Evolutionary conservation across 169 alveolate species (phyloP).

Genomic region (Plasmodium coatneyi): DNA sequence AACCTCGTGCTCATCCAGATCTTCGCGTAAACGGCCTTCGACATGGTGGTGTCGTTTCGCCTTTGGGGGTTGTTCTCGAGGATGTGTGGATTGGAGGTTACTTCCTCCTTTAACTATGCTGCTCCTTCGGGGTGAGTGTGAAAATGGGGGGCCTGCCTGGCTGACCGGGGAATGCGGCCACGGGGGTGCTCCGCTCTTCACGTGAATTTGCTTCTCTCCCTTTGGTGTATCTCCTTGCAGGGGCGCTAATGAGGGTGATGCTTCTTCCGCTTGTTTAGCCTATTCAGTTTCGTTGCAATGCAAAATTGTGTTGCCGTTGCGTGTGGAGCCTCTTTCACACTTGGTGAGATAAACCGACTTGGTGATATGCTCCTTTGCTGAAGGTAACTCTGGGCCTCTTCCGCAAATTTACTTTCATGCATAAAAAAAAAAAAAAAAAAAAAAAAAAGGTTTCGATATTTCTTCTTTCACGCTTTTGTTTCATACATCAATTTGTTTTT

Average conservation of each 20-base stretch:
- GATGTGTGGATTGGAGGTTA: neutral
- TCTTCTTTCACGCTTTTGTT: neutral
- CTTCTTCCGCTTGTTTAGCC: neutral
- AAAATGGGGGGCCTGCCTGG: neutral
- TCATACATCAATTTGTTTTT: neutral
- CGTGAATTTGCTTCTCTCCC: neutral
- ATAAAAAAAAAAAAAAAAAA: neutral
- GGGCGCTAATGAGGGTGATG: neutral
- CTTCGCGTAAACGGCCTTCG: constrained; percentile 84
- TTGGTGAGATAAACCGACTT: neutral
- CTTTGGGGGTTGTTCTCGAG: neutral
- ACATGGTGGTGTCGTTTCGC: constrained; percentile 57
- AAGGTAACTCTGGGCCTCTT: neutral
- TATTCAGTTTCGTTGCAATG: neutral
- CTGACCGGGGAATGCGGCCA: neutral
- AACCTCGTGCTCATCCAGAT: constrained; percentile 86
- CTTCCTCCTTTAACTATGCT: neutral
- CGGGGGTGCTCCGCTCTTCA: neutral
- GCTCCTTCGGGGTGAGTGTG: neutral
- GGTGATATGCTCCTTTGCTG: neutral
- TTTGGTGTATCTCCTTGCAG: neutral
- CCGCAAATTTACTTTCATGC: neutral
- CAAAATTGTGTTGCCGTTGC: neutral
- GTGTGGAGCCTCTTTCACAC: neutral
- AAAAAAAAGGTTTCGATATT: neutral